Percentiles rank a stretch among this genome's conserved stretches.
These are phyloP conservation scores for Mycena sp. DNA, from an alignment of 1,284 basidiomycete genomes.

Conservation along the genomic window DNA sequence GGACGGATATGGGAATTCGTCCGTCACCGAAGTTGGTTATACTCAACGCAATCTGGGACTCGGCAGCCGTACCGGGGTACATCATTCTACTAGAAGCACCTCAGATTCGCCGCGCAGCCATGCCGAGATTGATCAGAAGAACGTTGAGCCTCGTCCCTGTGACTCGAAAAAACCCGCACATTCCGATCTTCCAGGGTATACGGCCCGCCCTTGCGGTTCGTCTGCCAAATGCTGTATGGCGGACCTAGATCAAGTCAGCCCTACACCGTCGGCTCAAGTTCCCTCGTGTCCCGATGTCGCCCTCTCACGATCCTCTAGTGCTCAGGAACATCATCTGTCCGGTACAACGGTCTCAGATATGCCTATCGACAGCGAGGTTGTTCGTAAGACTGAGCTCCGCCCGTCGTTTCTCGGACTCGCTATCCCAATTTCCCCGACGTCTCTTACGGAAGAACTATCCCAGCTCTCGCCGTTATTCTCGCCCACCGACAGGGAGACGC, in stretches of 20 bases:
- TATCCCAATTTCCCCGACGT: constrained; percentile 23
- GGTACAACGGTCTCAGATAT: too few relatives aligned
- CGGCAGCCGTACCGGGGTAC: not conserved
- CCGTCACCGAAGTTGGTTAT: not conserved
- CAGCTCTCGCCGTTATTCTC: constrained; percentile 27
- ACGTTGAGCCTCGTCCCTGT: not conserved
- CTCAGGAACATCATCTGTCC: not conserved
- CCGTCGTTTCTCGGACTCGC: constrained; percentile 13
- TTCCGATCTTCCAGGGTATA: too few relatives aligned
- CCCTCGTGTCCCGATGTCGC: too few relatives aligned
- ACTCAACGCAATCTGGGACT: constrained; percentile 1
- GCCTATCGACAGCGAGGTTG: too few relatives aligned
- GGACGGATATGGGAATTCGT: not conserved
- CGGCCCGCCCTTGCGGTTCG: too few relatives aligned
- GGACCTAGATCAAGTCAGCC: too few relatives aligned
- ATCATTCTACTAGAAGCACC: not conserved
- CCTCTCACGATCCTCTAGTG: not conserved
- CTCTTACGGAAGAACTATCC: constrained; percentile 22
- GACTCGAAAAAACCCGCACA: not conserved
- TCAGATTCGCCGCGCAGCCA: not conserved
- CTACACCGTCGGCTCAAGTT: too few relatives aligned
- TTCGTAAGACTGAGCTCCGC: not conserved
- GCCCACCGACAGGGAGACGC: not conserved
- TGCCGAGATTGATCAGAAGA: not conserved
- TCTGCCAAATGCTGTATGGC: too few relatives aligned